Conservation (phyloP, 2,329 filamentous ascomycete genomes). For the Chalaropsis thielavioides region DNA sequence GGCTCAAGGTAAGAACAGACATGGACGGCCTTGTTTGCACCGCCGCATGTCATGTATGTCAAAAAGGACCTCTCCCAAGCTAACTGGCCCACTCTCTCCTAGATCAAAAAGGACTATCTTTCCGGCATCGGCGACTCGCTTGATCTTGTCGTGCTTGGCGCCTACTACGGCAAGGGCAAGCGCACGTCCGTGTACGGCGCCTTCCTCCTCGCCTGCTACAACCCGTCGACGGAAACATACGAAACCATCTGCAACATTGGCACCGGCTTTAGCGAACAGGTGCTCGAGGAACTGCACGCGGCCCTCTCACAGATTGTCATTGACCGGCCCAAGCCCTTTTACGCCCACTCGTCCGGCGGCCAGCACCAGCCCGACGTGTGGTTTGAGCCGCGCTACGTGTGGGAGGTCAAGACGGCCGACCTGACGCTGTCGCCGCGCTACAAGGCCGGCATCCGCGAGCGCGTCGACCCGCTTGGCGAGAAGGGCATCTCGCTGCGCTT, state of each 20-base stretch:
- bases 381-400: constrained; percentile 89
- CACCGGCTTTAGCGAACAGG: constrained; percentile 88
- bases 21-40: background rate
- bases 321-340: constrained; percentile 86
- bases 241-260: constrained; percentile 98
- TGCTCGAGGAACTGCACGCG: constrained; percentile 73
- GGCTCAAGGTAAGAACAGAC: constrained; percentile 66
- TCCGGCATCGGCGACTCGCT: constrained; percentile 87
- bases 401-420: constrained; percentile 97
- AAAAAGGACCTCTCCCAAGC: background rate
- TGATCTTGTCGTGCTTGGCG: constrained; percentile 87
- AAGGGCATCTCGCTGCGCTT: constrained; percentile 82
- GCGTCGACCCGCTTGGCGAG: constrained; percentile 54
- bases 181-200: constrained; percentile 91
- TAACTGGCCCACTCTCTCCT: background rate
- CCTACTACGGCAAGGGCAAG: constrained; percentile 89
- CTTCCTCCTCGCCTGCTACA: constrained; percentile 91
- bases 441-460: constrained; percentile 73
- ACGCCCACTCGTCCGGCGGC: constrained; percentile 64
- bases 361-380: constrained; percentile 97
- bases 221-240: constrained; percentile 62
- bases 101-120: constrained; percentile 98
- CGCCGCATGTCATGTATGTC: background rate
- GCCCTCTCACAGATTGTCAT: constrained; percentile 66
- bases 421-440: constrained; percentile 85